Base-by-base conservation (phyloP, 805 yeast genomes). In the Metschnikowia santaceciliae region DNA sequence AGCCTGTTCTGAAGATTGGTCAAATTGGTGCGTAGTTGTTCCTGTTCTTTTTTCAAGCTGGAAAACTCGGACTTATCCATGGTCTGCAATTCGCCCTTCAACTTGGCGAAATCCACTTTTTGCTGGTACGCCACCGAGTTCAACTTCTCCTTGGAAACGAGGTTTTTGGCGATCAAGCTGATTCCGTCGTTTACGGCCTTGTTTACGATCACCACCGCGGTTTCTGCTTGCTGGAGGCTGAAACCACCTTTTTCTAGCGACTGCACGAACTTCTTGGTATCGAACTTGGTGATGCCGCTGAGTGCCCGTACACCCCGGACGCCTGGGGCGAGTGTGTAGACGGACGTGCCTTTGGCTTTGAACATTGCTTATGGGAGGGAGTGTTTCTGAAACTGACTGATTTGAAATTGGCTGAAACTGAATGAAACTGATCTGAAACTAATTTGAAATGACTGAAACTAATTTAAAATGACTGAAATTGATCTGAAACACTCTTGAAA, bases 41-140 rank as follows among this genome's bases (percentile, higher is more conserved):
- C 98, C 63, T 88, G 92, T 64, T 94, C 97, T 61, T 86, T 88
- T 61, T 86, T 84, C 53, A 92, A 78, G 47, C 82, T 81, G 52
- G 87, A 84, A 62, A 88, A 87, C 61, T 94, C 98, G 26, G 90
- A 79, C 63, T 84, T 83, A 70, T 94, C 98, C 68, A 89, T 81
- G 46, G 90, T 83, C 60, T 90, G 91, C 39, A 94, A 76, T 66
- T 92, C 98, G 32, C 96, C 96, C 63, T 91, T 86, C 53, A 94
- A 78, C 64, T 92, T 92, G 36, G 97, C 94, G 76, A 94, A 92
- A 64, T 94, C 98, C 32, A 94, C 97, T 60, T 92, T 89, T 62
- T 94, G 98, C 65, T 92, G 96, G 67, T 94, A 94, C 3, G 96
- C 86, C 63, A 90, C 80, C 57, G 90, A 83, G 32, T 88, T 83